A percentile compares a stretch with the other conserved stretches of the same genome.
These are phyloP conservation scores for Trichoderma sp. DNA, from an alignment of 2,329 filamentous ascomycete species.

Conservation along the genomic window DNA sequence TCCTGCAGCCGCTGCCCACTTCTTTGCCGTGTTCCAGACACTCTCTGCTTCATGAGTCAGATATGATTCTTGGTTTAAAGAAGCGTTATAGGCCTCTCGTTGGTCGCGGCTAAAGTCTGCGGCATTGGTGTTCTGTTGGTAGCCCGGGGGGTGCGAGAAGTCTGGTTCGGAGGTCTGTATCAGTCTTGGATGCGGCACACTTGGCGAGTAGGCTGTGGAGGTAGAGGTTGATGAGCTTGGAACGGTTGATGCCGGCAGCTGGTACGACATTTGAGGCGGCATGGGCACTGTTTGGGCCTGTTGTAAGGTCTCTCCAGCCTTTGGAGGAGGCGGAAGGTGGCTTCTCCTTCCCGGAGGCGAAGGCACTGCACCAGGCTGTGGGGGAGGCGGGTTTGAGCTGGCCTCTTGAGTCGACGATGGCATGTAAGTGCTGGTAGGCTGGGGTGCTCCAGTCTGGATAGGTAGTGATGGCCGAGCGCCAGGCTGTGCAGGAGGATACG, in stretches of 20 bases:
- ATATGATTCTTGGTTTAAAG: constrained; percentile 36
- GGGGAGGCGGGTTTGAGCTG: constrained; percentile 52
- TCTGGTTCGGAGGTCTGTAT: constrained; percentile 35
- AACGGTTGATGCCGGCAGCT: constrained; percentile 49
- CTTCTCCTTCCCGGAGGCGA: constrained; percentile 42
- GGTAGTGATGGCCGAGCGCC: constrained; percentile 52
- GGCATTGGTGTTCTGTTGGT: constrained; percentile 59
- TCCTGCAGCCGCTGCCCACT: constrained; percentile 60
- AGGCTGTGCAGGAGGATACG: constrained; percentile 51
- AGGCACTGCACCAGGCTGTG: constrained; percentile 62
- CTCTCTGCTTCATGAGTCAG: constrained; percentile 46
- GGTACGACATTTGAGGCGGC: constrained; percentile 53
- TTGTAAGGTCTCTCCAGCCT: constrained; percentile 50
- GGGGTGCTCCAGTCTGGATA: constrained; percentile 47
- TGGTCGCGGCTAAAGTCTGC: constrained; percentile 56
- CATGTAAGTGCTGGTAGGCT: constrained; percentile 41
- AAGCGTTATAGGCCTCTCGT: constrained; percentile 46
- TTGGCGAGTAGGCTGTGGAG: constrained; percentile 37
- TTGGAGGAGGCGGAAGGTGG: constrained; percentile 56
- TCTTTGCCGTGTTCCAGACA: constrained; percentile 62
- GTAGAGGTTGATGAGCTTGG: constrained; percentile 52
- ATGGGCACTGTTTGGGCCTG: constrained; percentile 50
- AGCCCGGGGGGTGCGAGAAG: constrained; percentile 57
- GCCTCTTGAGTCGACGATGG: constrained; percentile 50
- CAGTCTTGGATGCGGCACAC: constrained; percentile 35